Conservation (phyloP, 805 yeast genomes). For the Metschnikowia arizonensis region DNA sequence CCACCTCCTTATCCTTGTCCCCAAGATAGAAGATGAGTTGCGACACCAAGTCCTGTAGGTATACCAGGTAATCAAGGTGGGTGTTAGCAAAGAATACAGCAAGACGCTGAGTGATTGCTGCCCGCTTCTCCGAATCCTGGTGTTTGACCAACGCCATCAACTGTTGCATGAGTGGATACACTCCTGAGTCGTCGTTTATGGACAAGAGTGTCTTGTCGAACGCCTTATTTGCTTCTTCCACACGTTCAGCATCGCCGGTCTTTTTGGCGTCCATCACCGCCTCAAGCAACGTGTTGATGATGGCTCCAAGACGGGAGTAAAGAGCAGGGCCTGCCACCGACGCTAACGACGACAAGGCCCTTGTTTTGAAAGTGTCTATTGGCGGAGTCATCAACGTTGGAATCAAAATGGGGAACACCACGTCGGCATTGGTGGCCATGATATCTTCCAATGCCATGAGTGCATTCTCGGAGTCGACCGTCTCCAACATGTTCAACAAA, state of each 20-base stretch:
- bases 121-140: constrained; percentile 64
- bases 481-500: constrained; percentile 64
- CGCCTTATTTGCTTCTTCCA: constrained; percentile 46
- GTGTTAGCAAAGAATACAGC: constrained; percentile 68
- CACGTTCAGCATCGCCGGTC: constrained; percentile 34
- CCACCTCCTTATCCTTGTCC: constrained; percentile 60
- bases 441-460: constrained; percentile 85
- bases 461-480: constrained; percentile 63
- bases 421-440: constrained; percentile 84
- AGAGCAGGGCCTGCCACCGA: constrained; percentile 85
- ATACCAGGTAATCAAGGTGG: constrained; percentile 63
- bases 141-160: constrained; percentile 69
- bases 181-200: constrained; percentile 71
- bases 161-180: constrained; percentile 81
- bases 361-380: constrained; percentile 78
- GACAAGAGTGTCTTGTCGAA: constrained; percentile 70
- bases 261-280: constrained; percentile 42
- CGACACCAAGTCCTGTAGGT: constrained; percentile 69
- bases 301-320: constrained; percentile 64
- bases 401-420: constrained; percentile 87
- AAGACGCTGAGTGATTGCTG: constrained; percentile 60
- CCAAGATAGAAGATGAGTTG: constrained; percentile 70
- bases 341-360: constrained; percentile 80
- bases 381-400: constrained; percentile 83
- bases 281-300: constrained; percentile 69